Percentiles rank a stretch among this genome's conserved stretches.
These are phyloP conservation scores for Cenchrus americanus DNA, from an alignment of 176 grass and related monocot species.

Conservation along the genomic window DNA sequence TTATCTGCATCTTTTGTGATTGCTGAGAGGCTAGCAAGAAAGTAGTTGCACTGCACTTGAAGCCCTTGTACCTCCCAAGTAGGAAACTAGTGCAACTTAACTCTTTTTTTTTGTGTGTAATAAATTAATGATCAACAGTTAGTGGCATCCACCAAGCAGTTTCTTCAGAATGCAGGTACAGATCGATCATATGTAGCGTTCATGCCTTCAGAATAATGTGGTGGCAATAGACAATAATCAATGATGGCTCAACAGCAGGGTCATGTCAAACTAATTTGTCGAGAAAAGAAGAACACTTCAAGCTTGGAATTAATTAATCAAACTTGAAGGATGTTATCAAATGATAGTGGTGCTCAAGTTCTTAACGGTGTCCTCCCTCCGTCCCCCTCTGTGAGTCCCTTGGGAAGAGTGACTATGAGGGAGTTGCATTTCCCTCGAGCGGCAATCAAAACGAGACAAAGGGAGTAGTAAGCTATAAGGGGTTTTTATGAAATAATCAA, in stretches of 20 bases:
- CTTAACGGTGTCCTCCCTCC: neutral
- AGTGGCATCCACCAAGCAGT: neutral
- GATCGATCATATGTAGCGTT: neutral
- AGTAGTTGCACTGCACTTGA: neutral
- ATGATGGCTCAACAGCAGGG: neutral
- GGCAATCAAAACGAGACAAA: no score
- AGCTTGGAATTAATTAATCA: neutral
- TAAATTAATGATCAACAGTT: neutral
- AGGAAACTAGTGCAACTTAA: conserved; percentile 1
- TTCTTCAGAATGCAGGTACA: neutral
- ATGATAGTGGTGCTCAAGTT: neutral
- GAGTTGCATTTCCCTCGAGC: no score
- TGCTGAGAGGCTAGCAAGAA: neutral
- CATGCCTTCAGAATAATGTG: neutral
- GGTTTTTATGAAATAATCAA: no score
- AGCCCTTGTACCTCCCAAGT: neutral
- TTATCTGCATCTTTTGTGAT: neutral
- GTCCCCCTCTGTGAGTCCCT: no score
- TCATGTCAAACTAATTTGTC: neutral
- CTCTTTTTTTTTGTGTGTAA: neutral
- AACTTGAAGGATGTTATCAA: no score
- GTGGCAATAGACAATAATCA: no score
- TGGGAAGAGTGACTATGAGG: no score
- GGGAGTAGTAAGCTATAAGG: no score
- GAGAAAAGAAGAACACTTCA: neutral